phyloP scores from a whole-genome alignment of 1,139 yeast genomes.

The Geotrichum armillariae region DNA sequence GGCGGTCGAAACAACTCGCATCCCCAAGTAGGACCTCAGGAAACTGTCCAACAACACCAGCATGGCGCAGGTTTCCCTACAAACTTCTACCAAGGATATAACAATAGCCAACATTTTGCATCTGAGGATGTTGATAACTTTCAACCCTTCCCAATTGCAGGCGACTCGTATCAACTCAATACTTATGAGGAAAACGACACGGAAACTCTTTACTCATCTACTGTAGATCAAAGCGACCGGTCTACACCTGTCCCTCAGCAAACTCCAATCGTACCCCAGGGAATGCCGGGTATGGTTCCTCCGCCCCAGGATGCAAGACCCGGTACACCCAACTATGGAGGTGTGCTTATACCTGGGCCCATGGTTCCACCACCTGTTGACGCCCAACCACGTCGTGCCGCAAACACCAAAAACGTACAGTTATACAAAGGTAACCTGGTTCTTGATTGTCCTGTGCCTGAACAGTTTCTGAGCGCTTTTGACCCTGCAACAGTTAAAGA shows the following conservation, averaged over 20 bases:
- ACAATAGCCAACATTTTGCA: constrained; percentile 13
- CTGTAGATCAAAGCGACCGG: constrained; percentile 16
- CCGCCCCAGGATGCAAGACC: too few species aligned
- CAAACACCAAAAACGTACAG: constrained; percentile 39
- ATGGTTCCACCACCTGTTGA: neutral
- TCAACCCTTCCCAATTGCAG: constrained; percentile 37
- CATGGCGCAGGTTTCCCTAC: neutral
- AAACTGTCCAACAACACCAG: too few species aligned
- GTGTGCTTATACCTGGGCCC: neutral
- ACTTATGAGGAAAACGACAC: constrained; percentile 39
- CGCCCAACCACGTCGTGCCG: constrained; percentile 4
- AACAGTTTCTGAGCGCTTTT: constrained; percentile 1
- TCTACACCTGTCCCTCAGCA: neutral
- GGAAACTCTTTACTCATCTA: constrained; percentile 6
- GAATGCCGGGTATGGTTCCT: neutral
- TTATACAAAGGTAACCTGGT: constrained; percentile 72
- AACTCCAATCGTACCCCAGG: neutral
- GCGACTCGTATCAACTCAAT: constrained; percentile 43
- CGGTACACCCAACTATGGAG: neutral
- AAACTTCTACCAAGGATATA: constrained; percentile 17
- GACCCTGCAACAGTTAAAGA: constrained; percentile 12
- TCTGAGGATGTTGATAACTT: constrained; percentile 19
- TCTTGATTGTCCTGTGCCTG: constrained; percentile 67
- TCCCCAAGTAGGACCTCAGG: neutral
- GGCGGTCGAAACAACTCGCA: neutral